A percentile compares a stretch with the other conserved stretches of the same genome.
Evolutionary conservation across 1,284 basidiomycete species (phyloP).

Genomic region (Anthracocystis panici-leucophaei): DNA sequence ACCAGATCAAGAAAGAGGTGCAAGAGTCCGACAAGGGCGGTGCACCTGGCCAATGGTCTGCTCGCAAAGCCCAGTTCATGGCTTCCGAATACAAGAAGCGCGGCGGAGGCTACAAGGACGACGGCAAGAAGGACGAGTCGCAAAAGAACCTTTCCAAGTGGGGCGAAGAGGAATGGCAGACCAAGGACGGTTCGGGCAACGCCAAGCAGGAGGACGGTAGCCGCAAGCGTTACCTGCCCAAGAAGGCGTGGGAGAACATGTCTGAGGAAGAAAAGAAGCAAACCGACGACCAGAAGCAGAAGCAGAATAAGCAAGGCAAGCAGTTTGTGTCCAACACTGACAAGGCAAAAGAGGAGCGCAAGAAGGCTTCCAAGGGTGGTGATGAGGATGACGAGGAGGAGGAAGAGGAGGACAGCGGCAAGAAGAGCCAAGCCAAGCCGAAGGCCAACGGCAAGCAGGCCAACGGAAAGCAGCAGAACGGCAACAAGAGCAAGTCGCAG

Average conservation of each 20-base stretch:
- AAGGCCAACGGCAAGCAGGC: slow-evolving; percentile 13
- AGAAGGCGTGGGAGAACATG: slow-evolving; percentile 55
- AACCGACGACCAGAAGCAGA: slow-evolving; percentile 44
- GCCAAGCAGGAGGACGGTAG: slow-evolving; percentile 45
- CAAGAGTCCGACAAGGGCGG: slow-evolving; percentile 46
- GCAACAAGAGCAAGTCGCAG: slow-evolving; percentile 20
- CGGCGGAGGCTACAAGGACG: slow-evolving; percentile 43
- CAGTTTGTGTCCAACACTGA: slow-evolving; percentile 41
- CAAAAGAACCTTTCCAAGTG: slow-evolving; percentile 45
- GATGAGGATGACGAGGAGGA: slow-evolving; percentile 11
- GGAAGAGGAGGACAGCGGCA: slow-evolving; percentile 10
- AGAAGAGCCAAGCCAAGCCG: slow-evolving; percentile 15
- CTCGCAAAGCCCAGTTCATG: slow-evolving; percentile 47
- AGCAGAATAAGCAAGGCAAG: slow-evolving; percentile 43
- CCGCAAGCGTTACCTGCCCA: slow-evolving; percentile 45
- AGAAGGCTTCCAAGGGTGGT: slow-evolving; percentile 25
- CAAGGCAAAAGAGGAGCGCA: slow-evolving; percentile 35
- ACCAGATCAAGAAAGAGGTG: slow-evolving; percentile 43
- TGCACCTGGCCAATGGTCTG: slow-evolving; percentile 46
- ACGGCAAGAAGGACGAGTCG: slow-evolving; percentile 43
- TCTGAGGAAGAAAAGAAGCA: slow-evolving; percentile 45
- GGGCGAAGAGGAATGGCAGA: slow-evolving; percentile 51
- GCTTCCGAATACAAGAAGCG: slow-evolving; percentile 49
- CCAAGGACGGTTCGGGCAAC: slow-evolving; percentile 43
- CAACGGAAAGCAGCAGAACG: slow-evolving; percentile 19